These are phyloP conservation scores for Blastobotrys mokoenaii DNA, from an alignment of 805 yeast species.

Conservation along the genomic window DNA sequence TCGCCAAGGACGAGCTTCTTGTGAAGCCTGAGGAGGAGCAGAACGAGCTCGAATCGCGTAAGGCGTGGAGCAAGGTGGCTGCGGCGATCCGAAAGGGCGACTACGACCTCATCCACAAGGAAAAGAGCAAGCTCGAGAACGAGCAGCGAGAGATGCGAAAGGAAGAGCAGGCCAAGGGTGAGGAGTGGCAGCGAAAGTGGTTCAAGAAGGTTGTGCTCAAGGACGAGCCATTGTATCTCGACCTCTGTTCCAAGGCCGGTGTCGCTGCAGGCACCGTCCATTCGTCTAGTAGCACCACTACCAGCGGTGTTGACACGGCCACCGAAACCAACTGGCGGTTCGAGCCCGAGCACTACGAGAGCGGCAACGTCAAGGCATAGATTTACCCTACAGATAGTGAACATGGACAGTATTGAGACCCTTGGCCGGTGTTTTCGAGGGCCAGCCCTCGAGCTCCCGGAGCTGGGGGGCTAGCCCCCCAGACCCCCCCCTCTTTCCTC, in stretches of 20 bases:
- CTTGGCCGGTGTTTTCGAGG: no score
- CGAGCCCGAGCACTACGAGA: conserved; percentile 15
- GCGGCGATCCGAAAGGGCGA: conserved; percentile 72
- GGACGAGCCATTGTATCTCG: conserved; percentile 13
- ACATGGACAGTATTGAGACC: no score
- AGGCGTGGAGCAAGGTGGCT: conserved; percentile 86
- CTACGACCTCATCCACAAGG: conserved; percentile 63
- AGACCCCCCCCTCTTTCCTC: no score
- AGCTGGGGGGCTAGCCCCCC: no score
- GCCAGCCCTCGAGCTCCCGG: no score
- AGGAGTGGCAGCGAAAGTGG: conserved; percentile 75
- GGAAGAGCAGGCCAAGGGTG: conserved; percentile 56
- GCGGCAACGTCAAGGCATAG: conserved; percentile 15
- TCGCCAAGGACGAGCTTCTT: conserved; percentile 43
- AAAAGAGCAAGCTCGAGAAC: conserved; percentile 74
- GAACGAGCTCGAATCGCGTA: conserved; percentile 71
- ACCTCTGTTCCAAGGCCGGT: conserved; percentile 13
- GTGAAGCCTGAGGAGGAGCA: conserved; percentile 84
- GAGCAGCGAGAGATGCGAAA: conserved; percentile 76
- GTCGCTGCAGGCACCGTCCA: conserved; percentile 16
- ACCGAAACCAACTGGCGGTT: conserved; percentile 20
- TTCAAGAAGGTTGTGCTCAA: conserved; percentile 36
- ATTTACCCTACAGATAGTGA: no score
- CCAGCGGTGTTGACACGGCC: conserved; percentile 5
- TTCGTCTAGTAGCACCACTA: conserved; percentile 1